phyloP scores from a whole-genome alignment of 2,329 filamentous ascomycete genomes.

The Domatiomyces catenatus region DNA sequence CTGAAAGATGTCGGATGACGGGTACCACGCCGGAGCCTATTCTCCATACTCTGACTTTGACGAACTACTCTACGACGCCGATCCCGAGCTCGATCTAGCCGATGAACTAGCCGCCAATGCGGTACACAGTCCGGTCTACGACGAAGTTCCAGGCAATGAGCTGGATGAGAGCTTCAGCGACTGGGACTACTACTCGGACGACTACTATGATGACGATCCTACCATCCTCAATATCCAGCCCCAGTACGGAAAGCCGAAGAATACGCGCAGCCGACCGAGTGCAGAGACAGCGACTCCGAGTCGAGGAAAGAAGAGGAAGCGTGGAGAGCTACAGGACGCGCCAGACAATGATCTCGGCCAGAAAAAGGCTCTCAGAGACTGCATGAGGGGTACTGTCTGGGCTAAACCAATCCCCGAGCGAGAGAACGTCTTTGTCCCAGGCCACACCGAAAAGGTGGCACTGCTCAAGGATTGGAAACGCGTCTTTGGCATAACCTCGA shows the following conservation, averaged over 20 bases:
- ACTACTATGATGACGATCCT: conserved; percentile 31
- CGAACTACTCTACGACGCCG: conserved; percentile 15
- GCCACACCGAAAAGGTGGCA: conserved; percentile 28
- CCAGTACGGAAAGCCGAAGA: conserved; percentile 7
- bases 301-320: conserved; percentile 17
- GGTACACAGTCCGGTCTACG: conserved; percentile 26
- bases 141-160: conserved; percentile 25
- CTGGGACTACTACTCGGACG: conserved; percentile 32
- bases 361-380: conserved; percentile 13
- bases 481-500: conserved; percentile 20
- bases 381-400: conserved; percentile 28
- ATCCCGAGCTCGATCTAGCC: conserved; percentile 14
- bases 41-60: conserved; percentile 15
- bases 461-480: conserved; percentile 33
- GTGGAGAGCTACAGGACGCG: conserved; percentile 10
- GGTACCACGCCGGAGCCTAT: conserved; percentile 11
- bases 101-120: conserved; percentile 29
- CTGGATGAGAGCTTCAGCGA: conserved; percentile 28
- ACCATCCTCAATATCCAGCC: conserved; percentile 17
- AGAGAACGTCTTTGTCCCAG: conserved; percentile 24
- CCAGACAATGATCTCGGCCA: conserved; percentile 6
- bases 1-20: conserved; percentile 14
- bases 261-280: conserved; percentile 6
- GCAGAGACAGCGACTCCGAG: not conserved
- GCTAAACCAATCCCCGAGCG: conserved; percentile 18